These are phyloP conservation scores for Trichopus zeylanicus DNA, from an alignment of 116 monocot species.

Conservation along the genomic window DNA sequence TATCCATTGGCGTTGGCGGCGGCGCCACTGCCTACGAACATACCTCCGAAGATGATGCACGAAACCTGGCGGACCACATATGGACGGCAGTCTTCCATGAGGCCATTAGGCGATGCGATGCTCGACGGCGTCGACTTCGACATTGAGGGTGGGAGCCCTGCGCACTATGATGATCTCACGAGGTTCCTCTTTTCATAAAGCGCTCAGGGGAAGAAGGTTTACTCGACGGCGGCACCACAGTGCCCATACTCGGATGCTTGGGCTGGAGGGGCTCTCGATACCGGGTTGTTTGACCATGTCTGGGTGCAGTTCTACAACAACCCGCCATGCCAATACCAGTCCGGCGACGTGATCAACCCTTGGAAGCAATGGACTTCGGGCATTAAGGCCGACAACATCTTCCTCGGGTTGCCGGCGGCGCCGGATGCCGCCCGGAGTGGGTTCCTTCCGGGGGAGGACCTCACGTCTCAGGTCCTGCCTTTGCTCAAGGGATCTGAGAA, in stretches of 20 bases:
- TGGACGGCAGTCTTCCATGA: too few species aligned
- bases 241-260: conserved; percentile 7
- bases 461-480: not conserved
- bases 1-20: too few species aligned
- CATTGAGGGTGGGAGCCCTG: conserved; percentile 4
- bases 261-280: not conserved
- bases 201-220: conserved; percentile 5
- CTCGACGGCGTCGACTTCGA: conserved; percentile 10
- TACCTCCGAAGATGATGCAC: too few species aligned
- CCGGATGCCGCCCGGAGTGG: too few species aligned
- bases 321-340: conserved; percentile 11
- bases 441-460: too few species aligned
- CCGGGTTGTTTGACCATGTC: conserved; percentile 7
- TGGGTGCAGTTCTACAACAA: conserved; percentile 17
- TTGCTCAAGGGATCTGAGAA: not conserved
- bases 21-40: too few species aligned
- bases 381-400: too few species aligned
- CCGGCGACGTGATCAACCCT: not conserved
- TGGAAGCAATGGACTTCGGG: conserved; percentile 4
- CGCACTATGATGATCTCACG: conserved; percentile 5
- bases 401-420: too few species aligned
- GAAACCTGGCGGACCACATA: too few species aligned
- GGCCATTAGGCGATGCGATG: conserved; percentile 2
- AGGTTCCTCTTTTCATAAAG: conserved; percentile 5
- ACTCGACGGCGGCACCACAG: conserved; percentile 5